phyloP scores from a whole-genome alignment of 805 yeast genomes.

The Pichia phayaonensis region DNA sequence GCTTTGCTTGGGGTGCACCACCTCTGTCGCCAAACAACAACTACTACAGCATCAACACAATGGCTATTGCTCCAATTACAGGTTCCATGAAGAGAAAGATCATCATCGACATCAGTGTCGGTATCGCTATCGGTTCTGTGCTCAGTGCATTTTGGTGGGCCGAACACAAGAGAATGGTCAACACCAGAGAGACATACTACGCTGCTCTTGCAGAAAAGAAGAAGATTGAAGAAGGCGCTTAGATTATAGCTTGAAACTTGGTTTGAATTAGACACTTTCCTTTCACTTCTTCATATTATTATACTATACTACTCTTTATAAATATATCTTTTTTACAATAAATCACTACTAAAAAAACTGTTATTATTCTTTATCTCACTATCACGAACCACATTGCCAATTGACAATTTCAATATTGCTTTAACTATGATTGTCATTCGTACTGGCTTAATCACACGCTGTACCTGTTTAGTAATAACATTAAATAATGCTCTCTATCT shows the following conservation, averaged over 20 bases:
- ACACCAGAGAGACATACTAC: slow-evolving; percentile 79
- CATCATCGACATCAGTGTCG: slow-evolving; percentile 68
- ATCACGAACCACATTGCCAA: not conserved
- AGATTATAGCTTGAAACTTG: not conserved
- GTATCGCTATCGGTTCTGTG: slow-evolving; percentile 33
- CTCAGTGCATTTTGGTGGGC: slow-evolving; percentile 78
- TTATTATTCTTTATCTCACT: not conserved
- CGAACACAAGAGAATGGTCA: slow-evolving; percentile 66
- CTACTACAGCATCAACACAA: no score
- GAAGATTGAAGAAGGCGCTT: slow-evolving; percentile 43
- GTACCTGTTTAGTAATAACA: no score
- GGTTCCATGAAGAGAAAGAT: slow-evolving; percentile 79
- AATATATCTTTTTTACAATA: not conserved
- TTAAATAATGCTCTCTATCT: no score
- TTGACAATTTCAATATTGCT: not conserved
- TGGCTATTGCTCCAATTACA: slow-evolving; percentile 80
- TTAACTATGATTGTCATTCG: not conserved
- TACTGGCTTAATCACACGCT: no score
- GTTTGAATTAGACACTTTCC: not conserved
- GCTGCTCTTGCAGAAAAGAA: slow-evolving; percentile 69
- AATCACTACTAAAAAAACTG: not conserved
- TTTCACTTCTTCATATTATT: not conserved
- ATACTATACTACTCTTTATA: not conserved
- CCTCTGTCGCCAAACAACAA: slow-evolving; percentile 2
- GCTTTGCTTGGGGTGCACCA: not conserved